phyloP scores from a whole-genome alignment of 2,329 filamentous ascomycete species.

The Beauveria medogensis region DNA sequence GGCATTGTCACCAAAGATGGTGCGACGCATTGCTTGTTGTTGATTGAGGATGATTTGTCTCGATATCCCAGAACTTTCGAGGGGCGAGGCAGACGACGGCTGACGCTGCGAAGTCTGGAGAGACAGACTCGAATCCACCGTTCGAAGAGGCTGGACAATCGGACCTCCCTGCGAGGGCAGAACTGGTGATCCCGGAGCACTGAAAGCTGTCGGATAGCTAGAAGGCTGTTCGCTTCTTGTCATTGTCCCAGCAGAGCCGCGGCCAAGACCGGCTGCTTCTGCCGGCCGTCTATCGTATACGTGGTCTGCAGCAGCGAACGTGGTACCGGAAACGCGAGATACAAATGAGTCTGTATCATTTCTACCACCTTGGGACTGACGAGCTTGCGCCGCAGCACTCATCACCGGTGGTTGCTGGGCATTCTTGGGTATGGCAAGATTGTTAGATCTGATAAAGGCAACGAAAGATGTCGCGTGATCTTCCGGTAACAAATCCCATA shows the following conservation, averaged over 20 bases:
- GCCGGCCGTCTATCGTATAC: not conserved
- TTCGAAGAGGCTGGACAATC: not conserved
- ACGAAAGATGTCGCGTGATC: constrained; percentile 50
- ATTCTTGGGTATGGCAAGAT: constrained; percentile 32
- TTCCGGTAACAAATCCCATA: constrained; percentile 53
- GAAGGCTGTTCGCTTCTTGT: not conserved
- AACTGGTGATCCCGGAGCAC: constrained; percentile 3
- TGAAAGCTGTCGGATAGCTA: not conserved
- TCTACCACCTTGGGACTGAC: constrained; percentile 15
- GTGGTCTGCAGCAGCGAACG: constrained; percentile 24
- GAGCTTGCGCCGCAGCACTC: constrained; percentile 17
- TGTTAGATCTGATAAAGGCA: constrained; percentile 51
- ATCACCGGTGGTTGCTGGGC: constrained; percentile 11
- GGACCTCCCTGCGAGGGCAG: not conserved
- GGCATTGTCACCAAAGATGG: constrained; percentile 30
- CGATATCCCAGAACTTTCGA: constrained; percentile 23
- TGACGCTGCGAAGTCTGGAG: constrained; percentile 18
- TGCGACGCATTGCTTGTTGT: constrained; percentile 32
- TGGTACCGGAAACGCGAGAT: constrained; percentile 27
- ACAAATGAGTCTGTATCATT: constrained; percentile 22
- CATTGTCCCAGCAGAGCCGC: constrained; percentile 1
- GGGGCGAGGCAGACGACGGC: constrained; percentile 11
- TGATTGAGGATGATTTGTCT: constrained; percentile 38
- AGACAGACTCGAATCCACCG: constrained; percentile 13
- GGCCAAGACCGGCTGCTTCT: not conserved